Percentiles rank a stretch among this genome's conserved stretches.
phyloP scores from a whole-genome alignment of 2,329 filamentous ascomycete species.

The Pseudogymnoascus sp. region DNA sequence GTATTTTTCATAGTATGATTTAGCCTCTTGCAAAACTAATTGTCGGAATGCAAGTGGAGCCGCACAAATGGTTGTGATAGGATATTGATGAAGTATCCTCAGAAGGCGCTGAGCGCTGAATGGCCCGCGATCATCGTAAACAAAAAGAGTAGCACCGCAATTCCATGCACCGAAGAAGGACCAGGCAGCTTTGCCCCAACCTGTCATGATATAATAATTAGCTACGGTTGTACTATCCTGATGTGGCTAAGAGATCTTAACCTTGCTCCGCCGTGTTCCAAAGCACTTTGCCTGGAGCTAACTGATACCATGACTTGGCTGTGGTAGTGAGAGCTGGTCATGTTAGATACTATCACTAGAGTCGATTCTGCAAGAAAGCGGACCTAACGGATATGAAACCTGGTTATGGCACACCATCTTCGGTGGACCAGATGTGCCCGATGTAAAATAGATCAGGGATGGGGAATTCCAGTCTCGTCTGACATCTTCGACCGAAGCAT shows the following conservation, averaged over 20 bases:
- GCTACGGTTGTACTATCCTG: background rate
- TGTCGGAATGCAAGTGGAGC: constrained; percentile 34
- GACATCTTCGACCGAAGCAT: constrained; percentile 22
- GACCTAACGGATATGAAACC: constrained; percentile 32
- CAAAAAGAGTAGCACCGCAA: constrained; percentile 32
- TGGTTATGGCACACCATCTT: constrained; percentile 36
- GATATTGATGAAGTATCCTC: constrained; percentile 29
- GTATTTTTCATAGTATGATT: constrained; percentile 22
- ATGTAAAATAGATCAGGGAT: constrained; percentile 33
- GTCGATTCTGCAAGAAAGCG: background rate
- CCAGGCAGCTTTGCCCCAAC: constrained; percentile 36
- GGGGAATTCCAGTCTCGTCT: constrained; percentile 13
- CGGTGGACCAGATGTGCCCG: constrained; percentile 32
- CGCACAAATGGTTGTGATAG: constrained; percentile 34
- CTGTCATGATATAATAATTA: constrained; percentile 10
- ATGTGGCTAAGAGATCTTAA: background rate
- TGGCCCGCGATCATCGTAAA: constrained; percentile 31
- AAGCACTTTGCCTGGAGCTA: constrained; percentile 29
- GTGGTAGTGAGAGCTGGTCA: constrained; percentile 29
- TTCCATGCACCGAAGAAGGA: constrained; percentile 34
- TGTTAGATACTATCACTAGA: background rate
- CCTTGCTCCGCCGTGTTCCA: constrained; percentile 35
- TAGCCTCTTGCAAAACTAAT: constrained; percentile 29
- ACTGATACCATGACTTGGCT: constrained; percentile 31
- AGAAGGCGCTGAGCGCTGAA: constrained; percentile 28